Base-by-base conservation (phyloP, 176 grass and related monocot species). In the Coix lacrymajobi region DNA sequence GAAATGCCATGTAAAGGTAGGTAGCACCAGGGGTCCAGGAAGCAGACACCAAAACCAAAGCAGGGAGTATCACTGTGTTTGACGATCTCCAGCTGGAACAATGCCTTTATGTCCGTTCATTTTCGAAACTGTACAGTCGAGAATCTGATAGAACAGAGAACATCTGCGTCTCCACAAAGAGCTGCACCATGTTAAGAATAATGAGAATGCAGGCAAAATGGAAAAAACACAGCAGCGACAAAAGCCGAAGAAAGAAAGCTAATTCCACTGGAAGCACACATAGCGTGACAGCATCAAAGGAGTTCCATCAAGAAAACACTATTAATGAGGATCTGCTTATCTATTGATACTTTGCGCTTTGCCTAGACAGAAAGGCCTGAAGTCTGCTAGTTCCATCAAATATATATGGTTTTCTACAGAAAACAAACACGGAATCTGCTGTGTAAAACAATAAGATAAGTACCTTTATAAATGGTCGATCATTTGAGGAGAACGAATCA, bases 401-500 rank as follows among this genome's bases (percentile, higher is more conserved):
- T 24, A 57, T 54, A 43, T 11, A 11, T 56, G n/a, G 20, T 0
- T n/a, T 30, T 60, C 25, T 46, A 29, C 11, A 64, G 40, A 57
- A 61, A 66, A 80, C 6, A 38, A 68, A 67, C 78, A 67, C 29
- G 24, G 12, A 74, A 36, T 49, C 37, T 16, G 49, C n/a, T 52
- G 12, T 56, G 19, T 51, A 31, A 71, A 72, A 79, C 45, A 82
- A 41, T 58, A 29, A 66, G 58, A 66, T 41, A 72, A 69, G 3
- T 83, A 98, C 96, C 96, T 93, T 95, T 74, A 98, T 81, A 78
- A 98, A 98, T 57, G 87, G 87, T n/a, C 85, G 93, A 77, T 98
- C 96, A 25, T 77, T 95, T 2, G 25, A 30, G 26, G 89, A 85
- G 63, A 98, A 98, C 16, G 93, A 98, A 81, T 98, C 96, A 44